phyloP scores from a whole-genome alignment of 441 rosid species.

The Geranium incanum region DNA sequence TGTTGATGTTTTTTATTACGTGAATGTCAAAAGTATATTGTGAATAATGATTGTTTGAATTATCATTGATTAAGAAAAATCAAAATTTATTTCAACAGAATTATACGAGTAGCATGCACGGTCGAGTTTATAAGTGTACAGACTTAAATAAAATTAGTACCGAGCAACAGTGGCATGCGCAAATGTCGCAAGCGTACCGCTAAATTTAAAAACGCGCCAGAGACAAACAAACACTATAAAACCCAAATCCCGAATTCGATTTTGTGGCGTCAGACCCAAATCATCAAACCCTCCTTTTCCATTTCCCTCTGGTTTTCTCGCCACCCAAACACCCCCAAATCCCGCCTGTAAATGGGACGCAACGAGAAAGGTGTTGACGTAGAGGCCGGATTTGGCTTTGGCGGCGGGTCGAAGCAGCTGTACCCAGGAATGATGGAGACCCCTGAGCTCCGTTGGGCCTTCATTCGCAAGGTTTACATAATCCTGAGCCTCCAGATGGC shows the following conservation, averaged over 20 bases:
- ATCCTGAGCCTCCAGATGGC: slow-evolving; percentile 34
- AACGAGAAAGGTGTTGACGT: slow-evolving; percentile 14
- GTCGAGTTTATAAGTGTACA: too few relatives aligned
- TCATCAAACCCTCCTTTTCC: background rate
- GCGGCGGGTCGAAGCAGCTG: background rate
- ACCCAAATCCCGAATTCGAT: background rate
- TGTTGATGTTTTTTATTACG: too few relatives aligned
- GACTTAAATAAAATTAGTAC: too few relatives aligned
- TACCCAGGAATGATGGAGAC: slow-evolving; percentile 33
- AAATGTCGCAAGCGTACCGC: background rate
- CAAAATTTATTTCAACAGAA: too few relatives aligned
- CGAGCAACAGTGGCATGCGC: background rate
- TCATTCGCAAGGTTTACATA: slow-evolving; percentile 41
- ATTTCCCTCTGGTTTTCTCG: background rate
- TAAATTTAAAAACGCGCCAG: background rate
- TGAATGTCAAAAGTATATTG: too few relatives aligned
- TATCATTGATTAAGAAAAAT: too few relatives aligned
- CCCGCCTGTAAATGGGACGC: background rate
- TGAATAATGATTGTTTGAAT: too few relatives aligned
- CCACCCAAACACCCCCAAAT: background rate
- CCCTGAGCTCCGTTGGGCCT: slow-evolving; percentile 43
- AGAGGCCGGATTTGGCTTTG: slow-evolving; percentile 14
- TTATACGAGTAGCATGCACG: too few relatives aligned
- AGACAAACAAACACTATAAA: too few relatives aligned
- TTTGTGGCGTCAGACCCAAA: too few relatives aligned